Evolutionary conservation across 148 eudicot species (phyloP), one percentile per base, ranked within the genome.

Genomic region (Chenopodium formosanum): DNA sequence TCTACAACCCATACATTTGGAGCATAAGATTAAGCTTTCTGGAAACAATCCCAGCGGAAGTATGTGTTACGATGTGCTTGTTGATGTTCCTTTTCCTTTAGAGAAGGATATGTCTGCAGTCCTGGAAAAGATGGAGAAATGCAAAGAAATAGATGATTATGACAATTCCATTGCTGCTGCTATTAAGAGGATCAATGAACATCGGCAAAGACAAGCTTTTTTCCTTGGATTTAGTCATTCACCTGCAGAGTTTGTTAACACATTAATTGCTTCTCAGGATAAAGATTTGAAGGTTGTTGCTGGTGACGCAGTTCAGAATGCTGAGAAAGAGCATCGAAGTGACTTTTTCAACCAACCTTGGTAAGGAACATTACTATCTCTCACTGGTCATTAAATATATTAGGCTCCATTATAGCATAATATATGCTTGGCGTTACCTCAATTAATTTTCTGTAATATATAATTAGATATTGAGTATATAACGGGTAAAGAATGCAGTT

Each of bases 161-260:
- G 95, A 96, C 73, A 87, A 88, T 76, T 87, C 89, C 60, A 94
- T 96, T 76, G 89, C 88, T 82, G 78, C 87, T 88, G 95, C 99
- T 60, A 84, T 94, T 75, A 91, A 92, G 90, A 92, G 94, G 88
- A 91, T 96, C 79, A 83, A 91, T 79, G 98, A 96, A 77, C 99
- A 94, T 87, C 86, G 88, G 70, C 84, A 85, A 9, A 89, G 97
- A 84, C 87, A 93, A 66, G 95, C 97, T 77, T 96, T 96, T 88
- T 96, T 96, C 89, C 91, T 94, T 12, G 99, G 99, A 29, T 94
- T 96, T 62, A 96, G 98, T 79, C 91, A 94, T 82, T 94, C 97
- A 62, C 99, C 99, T 23, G 92, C 97, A 0, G 98, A 94, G 78
- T 96, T 96, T 86, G 88, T 94, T 81, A 92, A 92, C 85, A 78